These are phyloP conservation scores for Salix exigua DNA, from an alignment of 345 rosid genomes.

Conservation along the genomic window DNA sequence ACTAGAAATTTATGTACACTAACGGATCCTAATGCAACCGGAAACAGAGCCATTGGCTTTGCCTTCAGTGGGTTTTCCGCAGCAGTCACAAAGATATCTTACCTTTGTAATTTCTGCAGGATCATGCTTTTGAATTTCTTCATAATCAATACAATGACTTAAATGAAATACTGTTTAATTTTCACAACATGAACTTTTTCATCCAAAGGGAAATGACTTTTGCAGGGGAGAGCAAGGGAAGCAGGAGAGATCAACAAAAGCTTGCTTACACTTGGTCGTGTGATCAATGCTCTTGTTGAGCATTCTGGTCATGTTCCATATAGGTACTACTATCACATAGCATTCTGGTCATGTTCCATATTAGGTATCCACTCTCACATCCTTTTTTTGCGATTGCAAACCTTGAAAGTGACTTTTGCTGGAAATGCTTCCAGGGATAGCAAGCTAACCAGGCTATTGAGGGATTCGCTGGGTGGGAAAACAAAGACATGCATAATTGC, in stretches of 20 bases:
- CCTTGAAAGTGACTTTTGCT: constrained; percentile 5
- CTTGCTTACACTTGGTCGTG: constrained; percentile 97
- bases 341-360: constrained; percentile 90
- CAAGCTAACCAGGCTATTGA: constrained; percentile 88
- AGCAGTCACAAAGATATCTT: not conserved
- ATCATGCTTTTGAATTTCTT: constrained; percentile 18
- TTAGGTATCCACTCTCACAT: constrained; percentile 9
- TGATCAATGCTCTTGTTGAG: constrained; percentile 93
- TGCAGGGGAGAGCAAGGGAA: constrained; percentile 99
- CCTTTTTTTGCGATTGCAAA: constrained; percentile 3
- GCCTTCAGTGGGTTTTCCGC: not conserved
- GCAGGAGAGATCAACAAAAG: constrained; percentile 99
- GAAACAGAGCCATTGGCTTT: not conserved
- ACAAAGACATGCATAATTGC: constrained; percentile 99
- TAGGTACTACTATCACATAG: constrained; percentile 40
- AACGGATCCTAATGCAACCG: not conserved
- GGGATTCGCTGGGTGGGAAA: constrained; percentile 98
- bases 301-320: constrained; percentile 98
- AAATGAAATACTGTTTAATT: not conserved
- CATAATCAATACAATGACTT: not conserved
- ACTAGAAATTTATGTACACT: not conserved
- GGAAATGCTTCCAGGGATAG: constrained; percentile 65
- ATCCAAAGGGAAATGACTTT: constrained; percentile 17
- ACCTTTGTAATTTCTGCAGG: constrained; percentile 13
- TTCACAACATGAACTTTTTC: not conserved